phyloP scores from a whole-genome alignment of 306 rosid species.

The Lathyrus tuberosus region DNA sequence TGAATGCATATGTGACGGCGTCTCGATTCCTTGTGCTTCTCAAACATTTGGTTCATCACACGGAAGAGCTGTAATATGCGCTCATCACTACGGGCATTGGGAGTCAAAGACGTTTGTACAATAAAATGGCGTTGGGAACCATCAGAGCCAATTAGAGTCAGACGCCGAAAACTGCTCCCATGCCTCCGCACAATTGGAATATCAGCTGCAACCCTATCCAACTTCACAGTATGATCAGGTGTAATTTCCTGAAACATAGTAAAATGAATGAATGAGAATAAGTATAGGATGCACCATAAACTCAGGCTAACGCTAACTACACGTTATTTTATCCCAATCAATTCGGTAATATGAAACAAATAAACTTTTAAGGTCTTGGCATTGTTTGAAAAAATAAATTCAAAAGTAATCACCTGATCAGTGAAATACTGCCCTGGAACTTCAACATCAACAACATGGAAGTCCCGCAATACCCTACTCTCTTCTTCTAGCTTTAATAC shows the following conservation, averaged over 20 bases:
- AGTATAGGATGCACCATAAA: constrained; percentile 33
- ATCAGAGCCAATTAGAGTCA: constrained; percentile 97
- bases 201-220: constrained; percentile 97
- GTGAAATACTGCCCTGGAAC: constrained; percentile 98
- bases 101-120: constrained; percentile 98
- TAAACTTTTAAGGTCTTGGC: constrained; percentile 1
- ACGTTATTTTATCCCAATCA: constrained; percentile 11
- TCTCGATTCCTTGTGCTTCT: constrained; percentile 98
- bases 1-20: constrained; percentile 95
- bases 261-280: constrained; percentile 34
- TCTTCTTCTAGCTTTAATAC: constrained; percentile 96
- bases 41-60: constrained; percentile 99
- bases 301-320: constrained; percentile 22
- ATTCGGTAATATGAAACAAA: neutral
- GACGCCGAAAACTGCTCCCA: constrained; percentile 97
- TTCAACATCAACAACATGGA: constrained; percentile 98
- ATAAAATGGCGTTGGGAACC: constrained; percentile 99
- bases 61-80: constrained; percentile 99
- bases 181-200: constrained; percentile 97
- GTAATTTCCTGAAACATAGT: constrained; percentile 76
- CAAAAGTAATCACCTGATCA: constrained; percentile 71
- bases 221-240: constrained; percentile 91
- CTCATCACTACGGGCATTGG: constrained; percentile 97
- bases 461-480: constrained; percentile 95
- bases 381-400: constrained; percentile 1